Conservation (phyloP, 2,329 filamentous ascomycete species). For the Colletotrichum neosansevieriae region DNA sequence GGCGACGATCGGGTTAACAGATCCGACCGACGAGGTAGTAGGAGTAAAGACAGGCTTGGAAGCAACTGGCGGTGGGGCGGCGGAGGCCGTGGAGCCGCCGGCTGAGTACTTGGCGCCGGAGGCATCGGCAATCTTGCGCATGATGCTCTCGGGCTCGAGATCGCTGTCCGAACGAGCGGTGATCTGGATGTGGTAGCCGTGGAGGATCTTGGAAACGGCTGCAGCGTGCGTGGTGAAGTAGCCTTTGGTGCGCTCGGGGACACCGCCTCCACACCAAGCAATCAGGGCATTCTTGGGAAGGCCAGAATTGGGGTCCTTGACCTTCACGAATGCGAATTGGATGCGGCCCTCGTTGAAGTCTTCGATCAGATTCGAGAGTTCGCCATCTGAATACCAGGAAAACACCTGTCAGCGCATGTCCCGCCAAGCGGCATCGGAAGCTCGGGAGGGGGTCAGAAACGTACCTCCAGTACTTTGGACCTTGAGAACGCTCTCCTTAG, state of each 20-base stretch:
- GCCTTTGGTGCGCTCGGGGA: constrained; percentile 97
- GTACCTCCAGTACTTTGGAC: constrained; percentile 91
- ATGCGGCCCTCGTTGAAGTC: constrained; percentile 97
- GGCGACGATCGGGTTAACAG: constrained; percentile 77
- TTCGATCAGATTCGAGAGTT: constrained; percentile 89
- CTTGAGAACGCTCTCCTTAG: constrained; percentile 95
- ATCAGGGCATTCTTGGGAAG: constrained; percentile 94
- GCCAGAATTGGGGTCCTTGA: constrained; percentile 91
- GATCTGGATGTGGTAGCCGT: constrained; percentile 98
- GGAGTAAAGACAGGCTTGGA: constrained; percentile 95
- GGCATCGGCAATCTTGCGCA: constrained; percentile 94
- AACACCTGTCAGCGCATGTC: constrained; percentile 38
- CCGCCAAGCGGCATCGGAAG: constrained; percentile 30
- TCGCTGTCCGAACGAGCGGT: constrained; percentile 93
- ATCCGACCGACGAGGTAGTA: constrained; percentile 64
- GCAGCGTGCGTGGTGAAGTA: constrained; percentile 97
- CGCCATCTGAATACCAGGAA: constrained; percentile 74
- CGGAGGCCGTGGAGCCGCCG: constrained; percentile 65
- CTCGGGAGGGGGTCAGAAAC: constrained; percentile 41
- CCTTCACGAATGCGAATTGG: constrained; percentile 96
- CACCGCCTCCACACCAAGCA: constrained; percentile 96
- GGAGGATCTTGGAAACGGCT: constrained; percentile 90
- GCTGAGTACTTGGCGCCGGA: constrained; percentile 94
- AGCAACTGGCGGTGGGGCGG: constrained; percentile 77
- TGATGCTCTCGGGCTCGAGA: constrained; percentile 86